These are phyloP conservation scores for Oidium heveae DNA, from an alignment of 2,329 filamentous ascomycete genomes.

Conservation along the genomic window DNA sequence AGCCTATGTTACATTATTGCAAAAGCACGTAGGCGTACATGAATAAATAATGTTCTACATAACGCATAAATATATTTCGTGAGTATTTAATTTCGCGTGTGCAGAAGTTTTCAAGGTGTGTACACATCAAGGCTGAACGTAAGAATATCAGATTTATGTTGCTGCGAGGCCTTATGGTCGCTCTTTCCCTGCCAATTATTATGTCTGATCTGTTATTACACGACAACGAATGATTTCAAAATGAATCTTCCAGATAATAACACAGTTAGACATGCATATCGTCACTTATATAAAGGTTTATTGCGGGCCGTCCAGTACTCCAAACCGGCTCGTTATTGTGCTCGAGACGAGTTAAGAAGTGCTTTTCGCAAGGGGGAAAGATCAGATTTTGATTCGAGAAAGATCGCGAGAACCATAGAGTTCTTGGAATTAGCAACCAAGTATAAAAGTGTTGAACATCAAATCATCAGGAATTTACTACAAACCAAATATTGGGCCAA, in stretches of 20 bases:
- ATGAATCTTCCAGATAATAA: neutral
- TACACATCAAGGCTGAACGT: too few species aligned
- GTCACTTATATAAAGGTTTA: conserved; percentile 37
- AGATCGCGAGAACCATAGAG: conserved; percentile 38
- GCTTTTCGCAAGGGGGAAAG: conserved; percentile 28
- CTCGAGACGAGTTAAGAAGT: conserved; percentile 30
- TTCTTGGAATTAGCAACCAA: conserved; percentile 42
- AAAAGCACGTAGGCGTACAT: too few species aligned
- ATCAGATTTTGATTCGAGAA: conserved; percentile 22
- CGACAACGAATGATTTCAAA: neutral
- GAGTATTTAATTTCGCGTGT: too few species aligned
- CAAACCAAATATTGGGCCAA: conserved; percentile 15
- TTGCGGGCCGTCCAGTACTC: conserved; percentile 51
- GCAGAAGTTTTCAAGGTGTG: too few species aligned
- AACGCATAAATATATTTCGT: too few species aligned
- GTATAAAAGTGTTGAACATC: conserved; percentile 43
- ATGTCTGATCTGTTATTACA: conserved; percentile 8
- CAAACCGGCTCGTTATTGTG: conserved; percentile 36
- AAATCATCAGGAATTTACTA: conserved; percentile 43
- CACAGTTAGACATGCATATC: conserved; percentile 36
- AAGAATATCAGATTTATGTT: conserved; percentile 5
- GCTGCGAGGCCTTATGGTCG: conserved; percentile 14
- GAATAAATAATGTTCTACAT: too few species aligned
- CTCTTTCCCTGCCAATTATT: conserved; percentile 16
- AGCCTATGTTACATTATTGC: too few species aligned